Evolutionary conservation across 108 stramenopile species (phyloP).

Genomic region (Cyclotella cryptica): DNA sequence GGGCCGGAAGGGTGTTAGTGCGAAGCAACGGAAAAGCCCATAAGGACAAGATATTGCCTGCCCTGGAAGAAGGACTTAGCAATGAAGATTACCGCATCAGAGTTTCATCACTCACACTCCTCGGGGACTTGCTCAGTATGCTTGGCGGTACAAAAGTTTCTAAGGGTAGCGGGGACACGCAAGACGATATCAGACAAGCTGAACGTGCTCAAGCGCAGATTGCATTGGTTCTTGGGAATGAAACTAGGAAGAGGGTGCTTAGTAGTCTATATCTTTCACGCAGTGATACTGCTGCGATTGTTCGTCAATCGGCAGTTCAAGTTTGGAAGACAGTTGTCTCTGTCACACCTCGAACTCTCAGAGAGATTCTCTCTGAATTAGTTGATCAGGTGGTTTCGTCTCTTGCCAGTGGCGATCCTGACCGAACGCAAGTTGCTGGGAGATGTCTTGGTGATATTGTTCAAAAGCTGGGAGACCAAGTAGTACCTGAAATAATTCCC

Average conservation of each 20-base stretch:
- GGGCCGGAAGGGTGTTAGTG: conserved; percentile 96
- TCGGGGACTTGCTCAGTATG: conserved; percentile 95
- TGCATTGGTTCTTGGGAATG: conserved; percentile 84
- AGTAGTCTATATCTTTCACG: conserved; percentile 94
- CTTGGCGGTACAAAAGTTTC: conserved; percentile 92
- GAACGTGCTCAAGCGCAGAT: conserved; percentile 89
- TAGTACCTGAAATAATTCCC: conserved; percentile 95
- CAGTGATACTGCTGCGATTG: conserved; percentile 89
- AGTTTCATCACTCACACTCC: conserved; percentile 91
- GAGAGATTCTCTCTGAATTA: conserved; percentile 93
- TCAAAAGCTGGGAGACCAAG: conserved; percentile 96
- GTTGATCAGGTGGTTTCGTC: conserved; percentile 86
- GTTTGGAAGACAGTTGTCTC: conserved; percentile 99
- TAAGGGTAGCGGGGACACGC: conserved; percentile 86
- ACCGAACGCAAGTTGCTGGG: conserved; percentile 94
- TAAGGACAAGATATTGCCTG: conserved; percentile 92
- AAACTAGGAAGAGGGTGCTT: conserved; percentile 85
- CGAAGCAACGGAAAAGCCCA: conserved; percentile 90
- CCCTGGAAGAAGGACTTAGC: conserved; percentile 90
- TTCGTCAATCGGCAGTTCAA: conserved; percentile 94
- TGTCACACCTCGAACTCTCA: conserved; percentile 93
- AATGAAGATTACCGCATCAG: conserved; percentile 96
- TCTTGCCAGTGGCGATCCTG: conserved; percentile 85
- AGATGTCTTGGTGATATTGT: conserved; percentile 97
- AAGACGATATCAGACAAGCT: conserved; percentile 88